Conservation (phyloP, 208 protist species). For the Leishmania braziliensis region DNA sequence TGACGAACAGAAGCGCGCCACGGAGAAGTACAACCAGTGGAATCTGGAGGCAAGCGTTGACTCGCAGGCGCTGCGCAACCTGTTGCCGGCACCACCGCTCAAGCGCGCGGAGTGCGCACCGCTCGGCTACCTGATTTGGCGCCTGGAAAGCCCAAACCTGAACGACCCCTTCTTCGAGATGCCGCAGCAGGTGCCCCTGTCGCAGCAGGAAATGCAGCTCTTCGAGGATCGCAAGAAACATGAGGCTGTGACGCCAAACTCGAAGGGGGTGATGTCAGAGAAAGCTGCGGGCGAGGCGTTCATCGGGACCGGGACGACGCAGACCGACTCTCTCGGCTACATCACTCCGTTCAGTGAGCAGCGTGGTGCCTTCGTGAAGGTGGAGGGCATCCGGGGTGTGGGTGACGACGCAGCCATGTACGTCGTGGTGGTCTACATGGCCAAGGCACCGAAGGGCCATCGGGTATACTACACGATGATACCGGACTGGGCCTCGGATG, state of each 20-base stretch:
- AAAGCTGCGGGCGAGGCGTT: slow-evolving; percentile 44
- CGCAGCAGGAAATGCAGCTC: slow-evolving; percentile 52
- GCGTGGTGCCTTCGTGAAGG: slow-evolving; percentile 58
- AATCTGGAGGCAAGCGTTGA: slow-evolving; percentile 63
- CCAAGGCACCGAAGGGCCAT: slow-evolving; percentile 23
- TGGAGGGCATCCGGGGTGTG: slow-evolving; percentile 60
- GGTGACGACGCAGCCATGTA: slow-evolving; percentile 52
- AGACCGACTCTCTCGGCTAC: slow-evolving; percentile 44
- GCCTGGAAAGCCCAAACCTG: slow-evolving; percentile 38
- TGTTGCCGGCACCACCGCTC: slow-evolving; percentile 37
- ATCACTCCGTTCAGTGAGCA: slow-evolving; percentile 51
- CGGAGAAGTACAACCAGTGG: slow-evolving; percentile 47
- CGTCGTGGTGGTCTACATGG: slow-evolving; percentile 40
- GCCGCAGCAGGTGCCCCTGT: slow-evolving; percentile 49
- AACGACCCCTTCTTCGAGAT: slow-evolving; percentile 53
- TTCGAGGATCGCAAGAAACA: slow-evolving; percentile 29
- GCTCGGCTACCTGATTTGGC: slow-evolving; percentile 65
- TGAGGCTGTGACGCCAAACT: slow-evolving; percentile 7
- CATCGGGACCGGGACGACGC: slow-evolving; percentile 14
- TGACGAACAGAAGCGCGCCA: slow-evolving; percentile 40
- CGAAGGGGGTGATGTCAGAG: slow-evolving; percentile 23
- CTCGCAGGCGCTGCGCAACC: slow-evolving; percentile 59
- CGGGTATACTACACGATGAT: slow-evolving; percentile 41
- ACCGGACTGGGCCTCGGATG: slow-evolving; percentile 63
- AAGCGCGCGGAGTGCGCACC: slow-evolving; percentile 48